Percentiles rank a stretch among this genome's conserved stretches.
phyloP scores from a whole-genome alignment of 352 stramenopile species.

The Globisporangium recalcitrans region DNA sequence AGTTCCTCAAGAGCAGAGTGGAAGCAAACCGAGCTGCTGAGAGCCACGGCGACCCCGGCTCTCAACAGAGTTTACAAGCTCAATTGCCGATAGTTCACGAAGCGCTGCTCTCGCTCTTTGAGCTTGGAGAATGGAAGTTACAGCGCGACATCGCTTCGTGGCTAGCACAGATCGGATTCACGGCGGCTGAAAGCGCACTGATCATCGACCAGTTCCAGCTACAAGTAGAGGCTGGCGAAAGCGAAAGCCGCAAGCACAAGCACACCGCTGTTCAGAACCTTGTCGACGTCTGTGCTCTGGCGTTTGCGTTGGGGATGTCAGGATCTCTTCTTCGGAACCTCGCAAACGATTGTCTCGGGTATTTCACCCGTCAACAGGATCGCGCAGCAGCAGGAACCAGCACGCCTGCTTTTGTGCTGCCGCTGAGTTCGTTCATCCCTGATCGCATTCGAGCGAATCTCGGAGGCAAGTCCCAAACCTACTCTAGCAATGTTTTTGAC shows the following conservation, averaged over 20 bases:
- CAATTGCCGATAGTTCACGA: conserved; percentile 3
- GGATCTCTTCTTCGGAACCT: conserved; percentile 12
- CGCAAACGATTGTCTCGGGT: conserved; percentile 7
- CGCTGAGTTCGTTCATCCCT: conserved; percentile 16
- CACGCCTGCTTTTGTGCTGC: conserved; percentile 1
- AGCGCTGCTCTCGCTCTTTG: conserved; percentile 10
- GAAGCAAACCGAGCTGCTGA: background rate
- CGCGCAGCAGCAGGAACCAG: background rate
- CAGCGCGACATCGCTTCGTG: conserved; percentile 14
- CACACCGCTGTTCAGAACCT: conserved; percentile 1
- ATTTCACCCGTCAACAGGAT: background rate
- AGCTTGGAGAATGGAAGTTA: conserved; percentile 20
- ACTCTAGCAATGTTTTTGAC: too few relatives aligned
- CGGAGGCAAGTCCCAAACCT: conserved; percentile 10
- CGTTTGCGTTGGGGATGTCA: conserved; percentile 8
- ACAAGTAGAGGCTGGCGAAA: background rate
- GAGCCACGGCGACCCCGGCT: background rate
- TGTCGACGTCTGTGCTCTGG: conserved; percentile 14
- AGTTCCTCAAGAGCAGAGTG: conserved; percentile 8
- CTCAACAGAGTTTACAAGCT: background rate
- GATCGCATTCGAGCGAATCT: conserved; percentile 17
- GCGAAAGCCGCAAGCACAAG: background rate
- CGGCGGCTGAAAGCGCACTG: conserved; percentile 1
- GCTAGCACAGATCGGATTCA: conserved; percentile 20
- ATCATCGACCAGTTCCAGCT: conserved; percentile 11